Conservation (phyloP, 495 filamentous ascomycete species). For the Talaromyces wortmannii region DNA sequence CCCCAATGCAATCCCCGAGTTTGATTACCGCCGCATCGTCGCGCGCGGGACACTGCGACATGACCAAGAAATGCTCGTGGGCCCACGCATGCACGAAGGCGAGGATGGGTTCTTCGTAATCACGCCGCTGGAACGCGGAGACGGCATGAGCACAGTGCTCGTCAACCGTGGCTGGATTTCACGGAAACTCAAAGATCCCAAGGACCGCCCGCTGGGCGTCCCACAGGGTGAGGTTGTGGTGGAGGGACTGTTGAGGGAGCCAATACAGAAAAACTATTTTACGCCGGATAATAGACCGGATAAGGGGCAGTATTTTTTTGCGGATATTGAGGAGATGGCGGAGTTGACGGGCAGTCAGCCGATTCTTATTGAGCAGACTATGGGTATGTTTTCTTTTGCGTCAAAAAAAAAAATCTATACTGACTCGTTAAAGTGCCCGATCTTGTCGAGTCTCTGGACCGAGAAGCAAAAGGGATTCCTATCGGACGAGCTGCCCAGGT, state of each 20-base stretch:
- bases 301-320: conserved; percentile 84
- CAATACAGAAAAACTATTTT: conserved; percentile 96
- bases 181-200: conserved; percentile 59
- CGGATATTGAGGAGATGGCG: conserved; percentile 94
- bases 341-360: conserved; percentile 71
- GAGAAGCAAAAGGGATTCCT: conserved; percentile 75
- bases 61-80: conserved; percentile 92
- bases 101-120: conserved; percentile 86
- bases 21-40: conserved; percentile 83
- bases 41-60: conserved; percentile 72
- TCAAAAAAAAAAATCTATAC: too few relatives aligned
- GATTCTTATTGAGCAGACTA: conserved; percentile 95
- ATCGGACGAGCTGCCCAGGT: conserved; percentile 90
- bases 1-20: conserved; percentile 69
- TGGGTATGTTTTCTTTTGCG: conserved; percentile 67
- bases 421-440: conserved; percentile 57
- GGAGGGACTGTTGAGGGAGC: conserved; percentile 78
- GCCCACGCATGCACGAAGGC: conserved; percentile 82
- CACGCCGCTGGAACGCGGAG: conserved; percentile 75
- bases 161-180: conserved; percentile 88
- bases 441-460: conserved; percentile 61
- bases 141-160: conserved; percentile 60
- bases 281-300: conserved; percentile 85
- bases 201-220: conserved; percentile 50
- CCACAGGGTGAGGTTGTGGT: conserved; percentile 63